Base-by-base conservation (phyloP, 1,284 basidiomycete species). In the Trametes polyzona region DNA sequence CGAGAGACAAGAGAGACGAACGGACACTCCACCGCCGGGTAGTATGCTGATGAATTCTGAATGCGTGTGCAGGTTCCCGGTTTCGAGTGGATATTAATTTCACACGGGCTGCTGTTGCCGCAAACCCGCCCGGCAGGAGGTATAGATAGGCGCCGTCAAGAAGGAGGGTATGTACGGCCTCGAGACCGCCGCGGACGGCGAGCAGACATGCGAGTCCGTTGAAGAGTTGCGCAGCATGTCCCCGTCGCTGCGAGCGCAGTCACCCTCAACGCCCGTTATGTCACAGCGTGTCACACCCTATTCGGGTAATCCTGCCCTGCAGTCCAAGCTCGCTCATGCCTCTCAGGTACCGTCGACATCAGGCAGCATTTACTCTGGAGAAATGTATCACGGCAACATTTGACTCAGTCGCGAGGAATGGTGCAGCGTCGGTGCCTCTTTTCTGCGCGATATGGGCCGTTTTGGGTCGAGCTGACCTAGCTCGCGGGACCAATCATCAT, bases 21-120 rank as follows among this genome's bases (percentile, higher is more conserved):
- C 44, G 37, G 41, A 30, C 30, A 55, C 53, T 44, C 57, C 57
- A 54, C 51, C 51, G 47, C 57, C 51, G 52, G 33, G 50, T n/a
- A n/a, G n/a, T n/a, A 24, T 35, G 47, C 30, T 58, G 51, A 47
- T 46, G 41, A 53, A 30, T 42, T 44, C 17, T 47, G 19, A 46
- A 47, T 36, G 46, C 23, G 50, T 33, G 49, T 37, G 43, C 50
- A 37, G 27, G 27, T 47, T 39, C 48, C 55, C 26, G 50, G 56
- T 44, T 29, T 50, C 47, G 56, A 41, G 51, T 58, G 56, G 56
- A 49, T 33, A 54, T 37, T 29, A 42, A 44, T 37, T 53, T 54
- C 57, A 37, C 57, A 58, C 57, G 57, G 57, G 14, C 51, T 40
- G 14, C 2, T 42, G 12, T 42, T 30, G 40, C 53, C 53, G 37